A percentile compares a stretch with the other conserved stretches of the same genome.
Evolutionary conservation across 176 grass and related monocot species (phyloP).

Genomic region (Carex parvula): DNA sequence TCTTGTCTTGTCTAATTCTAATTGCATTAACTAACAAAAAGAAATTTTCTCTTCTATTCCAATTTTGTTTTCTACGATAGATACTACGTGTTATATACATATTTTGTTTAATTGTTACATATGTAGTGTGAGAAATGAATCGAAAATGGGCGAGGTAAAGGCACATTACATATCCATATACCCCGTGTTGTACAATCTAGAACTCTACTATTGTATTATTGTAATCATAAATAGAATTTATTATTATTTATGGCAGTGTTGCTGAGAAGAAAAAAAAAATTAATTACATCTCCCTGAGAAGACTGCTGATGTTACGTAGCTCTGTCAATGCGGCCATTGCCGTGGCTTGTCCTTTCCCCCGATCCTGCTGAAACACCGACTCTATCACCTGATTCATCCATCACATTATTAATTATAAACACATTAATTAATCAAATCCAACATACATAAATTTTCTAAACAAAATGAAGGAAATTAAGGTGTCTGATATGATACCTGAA

Average conservation of each 20-base stretch:
- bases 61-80: not conserved
- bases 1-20: not conserved
- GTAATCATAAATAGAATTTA: too few relatives aligned
- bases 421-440: not conserved
- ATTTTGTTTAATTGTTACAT: constrained; percentile 8
- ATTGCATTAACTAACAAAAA: constrained; percentile 6
- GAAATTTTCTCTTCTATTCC: not conserved
- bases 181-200: constrained; percentile 5
- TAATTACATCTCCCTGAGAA: constrained; percentile 68
- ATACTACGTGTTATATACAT: not conserved
- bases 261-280: too few relatives aligned
- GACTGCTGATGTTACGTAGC: constrained; percentile 87
- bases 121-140: not conserved
- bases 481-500: constrained; percentile 48
- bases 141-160: not conserved
- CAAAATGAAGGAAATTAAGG: too few relatives aligned
- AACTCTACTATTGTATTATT: not conserved
- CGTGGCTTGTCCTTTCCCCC: constrained; percentile 71
- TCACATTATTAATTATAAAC: not conserved
- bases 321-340: constrained; percentile 74
- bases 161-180: not conserved
- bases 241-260: not conserved
- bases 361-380: constrained; percentile 85
- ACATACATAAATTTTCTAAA: not conserved
- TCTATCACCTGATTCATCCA: constrained; percentile 59